These are phyloP conservation scores for Pouteria glomerata DNA, from an alignment of 148 eudicot genomes.

Conservation along the genomic window DNA sequence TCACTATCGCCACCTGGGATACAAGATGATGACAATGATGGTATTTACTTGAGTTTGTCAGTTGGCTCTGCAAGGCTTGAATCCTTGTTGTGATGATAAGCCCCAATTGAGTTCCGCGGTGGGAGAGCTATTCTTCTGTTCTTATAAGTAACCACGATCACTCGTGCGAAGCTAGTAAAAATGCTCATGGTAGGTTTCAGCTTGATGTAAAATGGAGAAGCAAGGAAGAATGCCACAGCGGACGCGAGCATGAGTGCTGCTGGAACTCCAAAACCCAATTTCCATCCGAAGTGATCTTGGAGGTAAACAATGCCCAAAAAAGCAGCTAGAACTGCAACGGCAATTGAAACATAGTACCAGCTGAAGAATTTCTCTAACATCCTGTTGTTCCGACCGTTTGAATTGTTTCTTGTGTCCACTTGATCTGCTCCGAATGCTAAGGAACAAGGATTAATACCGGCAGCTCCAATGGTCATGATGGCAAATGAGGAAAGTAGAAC, in stretches of 20 bases:
- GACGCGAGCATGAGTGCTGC: conserved; percentile 60
- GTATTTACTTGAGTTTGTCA: conserved; percentile 57
- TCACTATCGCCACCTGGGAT: no score
- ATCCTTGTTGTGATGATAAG: conserved; percentile 36
- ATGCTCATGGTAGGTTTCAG: conserved; percentile 44
- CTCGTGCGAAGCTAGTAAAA: conserved; percentile 51
- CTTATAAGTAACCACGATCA: conserved; percentile 45
- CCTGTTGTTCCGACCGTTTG: conserved; percentile 27
- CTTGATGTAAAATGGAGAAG: conserved; percentile 54
- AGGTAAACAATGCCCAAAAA: conserved; percentile 67
- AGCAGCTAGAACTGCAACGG: conserved; percentile 51
- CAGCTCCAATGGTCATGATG: conserved; percentile 78
- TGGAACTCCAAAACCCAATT: conserved; percentile 74
- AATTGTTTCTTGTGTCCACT: conserved; percentile 44
- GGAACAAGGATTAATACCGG: conserved; percentile 77
- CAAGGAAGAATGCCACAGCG: conserved; percentile 42
- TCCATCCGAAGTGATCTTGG: conserved; percentile 80
- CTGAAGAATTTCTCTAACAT: conserved; percentile 63
- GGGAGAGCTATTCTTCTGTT: conserved; percentile 41
- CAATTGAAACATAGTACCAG: conserved; percentile 72
- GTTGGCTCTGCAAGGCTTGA: conserved; percentile 38
- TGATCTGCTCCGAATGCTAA: conserved; percentile 94
- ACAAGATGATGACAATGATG: neutral
- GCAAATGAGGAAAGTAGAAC: conserved; percentile 45
- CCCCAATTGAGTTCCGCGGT: conserved; percentile 15